These are phyloP conservation scores for Voacanga thouarsii DNA, from an alignment of 257 asterid species.

Conservation along the genomic window DNA sequence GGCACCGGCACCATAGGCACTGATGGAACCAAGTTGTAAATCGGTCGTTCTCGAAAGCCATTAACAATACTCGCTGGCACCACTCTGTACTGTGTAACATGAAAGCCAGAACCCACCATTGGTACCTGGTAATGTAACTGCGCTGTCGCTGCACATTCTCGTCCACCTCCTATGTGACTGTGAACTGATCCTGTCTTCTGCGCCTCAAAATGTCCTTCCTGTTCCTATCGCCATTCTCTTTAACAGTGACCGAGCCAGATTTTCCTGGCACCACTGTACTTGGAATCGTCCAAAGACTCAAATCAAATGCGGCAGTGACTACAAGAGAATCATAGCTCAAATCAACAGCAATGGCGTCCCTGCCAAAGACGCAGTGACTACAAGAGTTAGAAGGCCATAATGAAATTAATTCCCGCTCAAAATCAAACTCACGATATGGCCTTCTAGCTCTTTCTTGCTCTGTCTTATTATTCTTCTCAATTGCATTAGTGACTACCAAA, in stretches of 20 bases:
- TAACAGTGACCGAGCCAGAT: constrained; percentile 13
- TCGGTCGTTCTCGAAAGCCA: constrained; percentile 40
- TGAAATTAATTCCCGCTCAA: too few relatives aligned
- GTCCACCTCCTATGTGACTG: constrained; percentile 21
- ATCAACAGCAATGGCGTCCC: too few relatives aligned
- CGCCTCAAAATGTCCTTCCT: background rate
- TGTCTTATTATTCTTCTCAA: too few relatives aligned
- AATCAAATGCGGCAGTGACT: constrained; percentile 21
- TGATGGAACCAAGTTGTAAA: constrained; percentile 36
- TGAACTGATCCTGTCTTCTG: background rate
- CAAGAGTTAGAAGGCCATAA: too few relatives aligned
- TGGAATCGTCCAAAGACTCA: constrained; percentile 54
- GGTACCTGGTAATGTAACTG: constrained; percentile 41
- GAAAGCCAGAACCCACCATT: constrained; percentile 32
- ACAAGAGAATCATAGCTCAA: too few relatives aligned
- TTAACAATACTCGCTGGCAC: constrained; percentile 16
- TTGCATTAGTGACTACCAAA: too few relatives aligned
- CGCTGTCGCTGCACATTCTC: constrained; percentile 13
- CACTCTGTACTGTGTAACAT: constrained; percentile 24
- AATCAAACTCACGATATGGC: too few relatives aligned
- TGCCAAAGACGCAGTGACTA: too few relatives aligned
- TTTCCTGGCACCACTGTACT: constrained; percentile 33
- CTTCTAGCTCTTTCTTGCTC: too few relatives aligned
- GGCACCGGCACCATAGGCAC: constrained; percentile 25
- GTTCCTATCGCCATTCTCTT: background rate